Evolutionary conservation across 2,329 filamentous ascomycete genomes (phyloP), one percentile per base, ranked within the genome.

Genomic region (Exophiala aquamarina): DNA sequence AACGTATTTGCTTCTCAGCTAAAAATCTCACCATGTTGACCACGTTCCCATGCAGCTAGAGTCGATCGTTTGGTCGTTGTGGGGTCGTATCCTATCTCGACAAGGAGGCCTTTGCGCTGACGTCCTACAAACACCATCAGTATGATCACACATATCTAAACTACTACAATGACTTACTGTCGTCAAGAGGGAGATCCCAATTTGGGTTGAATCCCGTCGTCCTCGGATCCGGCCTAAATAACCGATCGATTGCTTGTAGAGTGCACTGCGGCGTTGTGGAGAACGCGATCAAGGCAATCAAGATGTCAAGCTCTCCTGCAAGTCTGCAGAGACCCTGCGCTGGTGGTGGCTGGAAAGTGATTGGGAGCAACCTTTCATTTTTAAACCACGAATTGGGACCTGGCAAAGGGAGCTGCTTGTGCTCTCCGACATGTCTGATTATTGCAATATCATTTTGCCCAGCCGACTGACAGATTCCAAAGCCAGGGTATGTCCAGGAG

Each of bases 341-440:
- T 19, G 19, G 9, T 14, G 41, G 34, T 10, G 49, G 15, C 18
- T 37, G 7, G 26, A 20, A 49, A 11, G 37, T 42, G 15, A 14
- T 34, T 5, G 45, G 42, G 9, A 53, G 39, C 14, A 53, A 35
- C 36, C 47, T 21, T 19, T 49, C 42, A 19, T 49, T 21, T 19
- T 49, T 39, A 19, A 49, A 53, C 45, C 45, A 53, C n/a, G 34
- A 3, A 13, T 35, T 11, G 15, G 50, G 50, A 13, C 50, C 50
- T 11, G 42, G 41, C 6, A 35, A 10, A 11, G 44, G 45, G 10
- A 53, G 39, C 11, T 41, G 18, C 14, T 17, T 17, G 13, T 20
- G 15, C 10, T 15, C 13, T 21, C 23, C 29, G n/a, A 14, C 4
- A 29, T 48, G 21, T 8, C 42, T 46, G 20, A 42, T 32, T 8